Evolutionary conservation across 2,329 filamentous ascomycete species (phyloP).

Genomic region (Arthrobotrys musiformis): DNA sequence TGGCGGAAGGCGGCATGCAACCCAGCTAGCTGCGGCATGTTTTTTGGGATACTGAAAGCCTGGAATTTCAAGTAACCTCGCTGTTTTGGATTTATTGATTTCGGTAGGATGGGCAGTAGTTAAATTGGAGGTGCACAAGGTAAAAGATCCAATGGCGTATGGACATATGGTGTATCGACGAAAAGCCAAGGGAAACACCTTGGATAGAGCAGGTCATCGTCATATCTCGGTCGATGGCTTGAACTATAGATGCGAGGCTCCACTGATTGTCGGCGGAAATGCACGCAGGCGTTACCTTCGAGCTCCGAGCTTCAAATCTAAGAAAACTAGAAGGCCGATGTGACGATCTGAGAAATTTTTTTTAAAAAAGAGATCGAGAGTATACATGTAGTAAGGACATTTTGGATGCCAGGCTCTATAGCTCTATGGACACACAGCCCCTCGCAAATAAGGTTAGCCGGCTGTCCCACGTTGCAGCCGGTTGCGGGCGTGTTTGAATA

Average conservation of each 20-base stretch:
- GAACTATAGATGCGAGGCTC: conserved; percentile 10
- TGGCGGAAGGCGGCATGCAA: not conserved
- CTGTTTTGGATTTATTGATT: conserved; percentile 5
- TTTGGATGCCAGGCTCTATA: too few relatives aligned
- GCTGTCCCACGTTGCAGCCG: conserved; percentile 47
- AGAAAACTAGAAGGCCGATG: not conserved
- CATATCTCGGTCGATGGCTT: conserved; percentile 6
- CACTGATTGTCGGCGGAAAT: conserved; percentile 30
- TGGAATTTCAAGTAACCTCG: not conserved
- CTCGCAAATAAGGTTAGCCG: conserved; percentile 44
- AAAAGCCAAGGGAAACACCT: not conserved
- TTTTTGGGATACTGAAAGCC: not conserved
- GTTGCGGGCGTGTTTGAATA: conserved; percentile 20
- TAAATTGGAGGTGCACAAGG: not conserved
- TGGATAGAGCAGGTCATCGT: not conserved
- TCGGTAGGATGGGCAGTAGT: not conserved
- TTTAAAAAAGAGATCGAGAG: not conserved
- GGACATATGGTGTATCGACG: not conserved
- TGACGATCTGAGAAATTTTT: conserved; percentile 3
- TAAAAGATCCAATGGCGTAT: not conserved
- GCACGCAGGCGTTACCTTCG: conserved; percentile 10
- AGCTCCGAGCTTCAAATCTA: not conserved
- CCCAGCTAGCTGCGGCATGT: conserved; percentile 4
- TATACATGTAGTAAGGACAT: too few relatives aligned
- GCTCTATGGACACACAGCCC: conserved; percentile 16